Evolutionary conservation across 225 moss, liverwort and hornwort species (phyloP).

Genomic region (Pleurozium schreberi): DNA sequence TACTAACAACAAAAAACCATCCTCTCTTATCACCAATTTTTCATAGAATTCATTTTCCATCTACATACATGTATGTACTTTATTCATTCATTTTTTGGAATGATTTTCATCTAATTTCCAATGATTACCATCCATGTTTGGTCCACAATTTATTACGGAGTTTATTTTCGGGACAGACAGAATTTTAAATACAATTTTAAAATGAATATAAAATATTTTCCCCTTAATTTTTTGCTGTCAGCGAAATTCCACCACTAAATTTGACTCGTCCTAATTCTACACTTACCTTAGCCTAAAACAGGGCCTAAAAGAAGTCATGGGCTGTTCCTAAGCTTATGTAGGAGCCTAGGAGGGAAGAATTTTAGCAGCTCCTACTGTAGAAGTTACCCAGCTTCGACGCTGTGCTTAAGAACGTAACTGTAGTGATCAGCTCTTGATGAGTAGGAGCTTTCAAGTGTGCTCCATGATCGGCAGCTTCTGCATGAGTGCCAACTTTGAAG

Average conservation of each 20-base stretch:
- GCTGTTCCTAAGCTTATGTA: too few relatives aligned
- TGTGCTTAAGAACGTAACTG: too few relatives aligned
- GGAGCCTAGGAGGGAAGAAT: neutral
- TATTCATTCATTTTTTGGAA: too few relatives aligned
- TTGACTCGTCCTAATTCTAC: neutral
- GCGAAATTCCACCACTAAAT: neutral
- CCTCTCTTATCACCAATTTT: neutral
- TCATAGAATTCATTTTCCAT: neutral
- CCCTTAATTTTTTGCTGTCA: neutral
- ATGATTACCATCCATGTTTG: neutral
- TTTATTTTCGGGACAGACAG: neutral
- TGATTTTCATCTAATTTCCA: neutral
- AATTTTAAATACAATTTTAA: neutral
- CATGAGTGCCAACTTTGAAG: neutral
- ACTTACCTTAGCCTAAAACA: neutral
- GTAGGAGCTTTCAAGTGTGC: neutral
- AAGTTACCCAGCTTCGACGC: neutral
- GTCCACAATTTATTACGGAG: neutral
- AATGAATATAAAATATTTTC: rapidly evolving
- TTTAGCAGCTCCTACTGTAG: too few relatives aligned
- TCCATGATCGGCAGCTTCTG: neutral
- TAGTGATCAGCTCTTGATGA: neutral
- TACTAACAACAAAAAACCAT: neutral
- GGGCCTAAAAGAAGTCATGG: neutral
- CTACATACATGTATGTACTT: rapidly evolving